Percentiles rank a stretch among this genome's conserved stretches.
phyloP scores from a whole-genome alignment of 345 rosid genomes.

The Laguncularia racemosa region DNA sequence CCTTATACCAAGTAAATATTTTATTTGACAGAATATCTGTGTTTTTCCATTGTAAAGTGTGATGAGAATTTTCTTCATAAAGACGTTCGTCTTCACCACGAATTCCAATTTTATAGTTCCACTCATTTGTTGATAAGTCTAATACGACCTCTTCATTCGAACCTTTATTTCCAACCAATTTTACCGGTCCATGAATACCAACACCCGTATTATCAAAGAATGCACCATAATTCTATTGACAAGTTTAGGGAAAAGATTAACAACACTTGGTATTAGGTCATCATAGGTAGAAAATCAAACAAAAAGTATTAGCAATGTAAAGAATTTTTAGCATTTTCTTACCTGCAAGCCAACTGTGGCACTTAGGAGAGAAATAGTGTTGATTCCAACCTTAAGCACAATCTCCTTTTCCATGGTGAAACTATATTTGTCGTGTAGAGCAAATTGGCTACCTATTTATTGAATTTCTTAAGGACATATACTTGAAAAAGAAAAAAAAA shows the following conservation, averaged over 20 bases:
- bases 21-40: slow-evolving; percentile 21
- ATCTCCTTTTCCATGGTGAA: slow-evolving; percentile 19
- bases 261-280: no score
- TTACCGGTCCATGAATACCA: slow-evolving; percentile 35
- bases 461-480: neutral
- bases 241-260: neutral
- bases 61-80: neutral
- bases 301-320: no score
- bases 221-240: slow-evolving; percentile 24
- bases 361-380: slow-evolving; percentile 32
- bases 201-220: slow-evolving; percentile 5
- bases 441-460: slow-evolving; percentile 15
- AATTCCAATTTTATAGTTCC: slow-evolving; percentile 55
- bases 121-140: slow-evolving; percentile 28
- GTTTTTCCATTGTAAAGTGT: slow-evolving; percentile 11
- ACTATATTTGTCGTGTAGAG: neutral
- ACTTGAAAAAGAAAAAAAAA: no score
- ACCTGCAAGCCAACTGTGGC: slow-evolving; percentile 47
- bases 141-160: neutral
- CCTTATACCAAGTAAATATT: slow-evolving; percentile 64
- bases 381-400: slow-evolving; percentile 18
- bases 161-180: slow-evolving; percentile 13
- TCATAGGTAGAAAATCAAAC: neutral
- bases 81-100: slow-evolving; percentile 17
- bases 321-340: slow-evolving; percentile 1